Evolutionary conservation across 495 filamentous ascomycete genomes (phyloP).

Genomic region (Hyaloscypha bicolor): DNA sequence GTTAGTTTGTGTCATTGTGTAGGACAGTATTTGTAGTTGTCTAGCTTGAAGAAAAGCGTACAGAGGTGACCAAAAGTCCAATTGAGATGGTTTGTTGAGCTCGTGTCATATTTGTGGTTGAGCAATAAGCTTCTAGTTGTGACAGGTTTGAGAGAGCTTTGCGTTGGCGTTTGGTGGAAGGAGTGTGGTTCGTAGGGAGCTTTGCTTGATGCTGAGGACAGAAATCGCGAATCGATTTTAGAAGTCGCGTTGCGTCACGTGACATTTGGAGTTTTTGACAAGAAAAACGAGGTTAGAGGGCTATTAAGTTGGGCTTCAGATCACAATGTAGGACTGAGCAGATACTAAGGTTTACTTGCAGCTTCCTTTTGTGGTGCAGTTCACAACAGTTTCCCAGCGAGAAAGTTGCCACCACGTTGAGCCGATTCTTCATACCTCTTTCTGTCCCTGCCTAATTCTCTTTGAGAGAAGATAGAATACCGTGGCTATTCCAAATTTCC

Average conservation of each 20-base stretch:
- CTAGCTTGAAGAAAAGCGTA: constrained; percentile 49
- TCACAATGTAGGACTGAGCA: no score
- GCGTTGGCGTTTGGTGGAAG: constrained; percentile 16
- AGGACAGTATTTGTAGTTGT: background rate
- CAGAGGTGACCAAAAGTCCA: constrained; percentile 82
- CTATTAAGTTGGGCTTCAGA: no score
- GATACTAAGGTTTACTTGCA: no score
- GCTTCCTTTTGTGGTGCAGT: no score
- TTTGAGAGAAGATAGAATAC: no score
- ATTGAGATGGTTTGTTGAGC: constrained; percentile 91
- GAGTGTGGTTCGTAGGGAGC: constrained; percentile 33
- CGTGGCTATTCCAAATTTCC: no score
- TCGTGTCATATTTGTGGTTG: constrained; percentile 71
- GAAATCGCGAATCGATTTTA: constrained; percentile 9
- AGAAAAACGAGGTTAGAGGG: background rate
- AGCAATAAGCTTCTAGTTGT: background rate
- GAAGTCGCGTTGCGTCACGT: constrained; percentile 17
- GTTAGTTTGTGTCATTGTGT: constrained; percentile 12
- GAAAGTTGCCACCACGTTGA: no score
- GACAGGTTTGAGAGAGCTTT: background rate
- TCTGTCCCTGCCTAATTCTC: no score
- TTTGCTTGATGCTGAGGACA: constrained; percentile 17
- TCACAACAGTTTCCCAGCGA: no score
- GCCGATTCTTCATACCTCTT: no score
- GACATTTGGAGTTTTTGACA: background rate